phyloP scores from a whole-genome alignment of 202 grass and related monocot species.

The Musa balbisiana region DNA sequence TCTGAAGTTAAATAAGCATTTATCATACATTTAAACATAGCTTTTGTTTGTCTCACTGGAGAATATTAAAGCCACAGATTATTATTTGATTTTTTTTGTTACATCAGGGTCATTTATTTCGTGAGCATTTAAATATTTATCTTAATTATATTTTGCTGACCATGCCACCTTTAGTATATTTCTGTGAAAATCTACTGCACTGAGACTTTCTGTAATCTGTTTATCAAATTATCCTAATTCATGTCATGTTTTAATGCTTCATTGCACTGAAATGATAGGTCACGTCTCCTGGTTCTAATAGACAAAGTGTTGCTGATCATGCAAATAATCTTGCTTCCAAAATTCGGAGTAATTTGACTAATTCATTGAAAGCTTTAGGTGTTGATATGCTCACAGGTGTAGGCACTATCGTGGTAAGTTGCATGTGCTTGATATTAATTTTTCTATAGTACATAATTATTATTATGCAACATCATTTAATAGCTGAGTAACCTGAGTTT shows the following conservation, averaged over 20 bases:
- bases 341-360: slow-evolving; percentile 85
- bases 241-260: slow-evolving; percentile 21
- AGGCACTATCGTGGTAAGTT: slow-evolving; percentile 70
- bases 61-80: not conserved
- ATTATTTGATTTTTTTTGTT: not conserved
- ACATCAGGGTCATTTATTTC: not conserved
- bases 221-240: not conserved
- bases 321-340: slow-evolving; percentile 91
- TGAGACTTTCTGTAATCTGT: not conserved
- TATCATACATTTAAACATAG: not conserved
- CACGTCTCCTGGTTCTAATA: slow-evolving; percentile 73
- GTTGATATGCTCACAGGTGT: slow-evolving; percentile 86
- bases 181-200: not conserved
- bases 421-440: not conserved
- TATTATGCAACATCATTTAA: not conserved
- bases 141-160: not conserved
- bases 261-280: slow-evolving; percentile 39
- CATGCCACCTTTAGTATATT: no score
- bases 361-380: slow-evolving; percentile 81
- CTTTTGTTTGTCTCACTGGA: not conserved
- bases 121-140: not conserved
- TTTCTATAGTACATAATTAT: not conserved
- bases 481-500: not conserved
- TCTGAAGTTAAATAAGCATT: not conserved
- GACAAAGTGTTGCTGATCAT: slow-evolving; percentile 85